Conservation (phyloP, 176 grass and related monocot genomes). For the Leersia perrieri region DNA sequence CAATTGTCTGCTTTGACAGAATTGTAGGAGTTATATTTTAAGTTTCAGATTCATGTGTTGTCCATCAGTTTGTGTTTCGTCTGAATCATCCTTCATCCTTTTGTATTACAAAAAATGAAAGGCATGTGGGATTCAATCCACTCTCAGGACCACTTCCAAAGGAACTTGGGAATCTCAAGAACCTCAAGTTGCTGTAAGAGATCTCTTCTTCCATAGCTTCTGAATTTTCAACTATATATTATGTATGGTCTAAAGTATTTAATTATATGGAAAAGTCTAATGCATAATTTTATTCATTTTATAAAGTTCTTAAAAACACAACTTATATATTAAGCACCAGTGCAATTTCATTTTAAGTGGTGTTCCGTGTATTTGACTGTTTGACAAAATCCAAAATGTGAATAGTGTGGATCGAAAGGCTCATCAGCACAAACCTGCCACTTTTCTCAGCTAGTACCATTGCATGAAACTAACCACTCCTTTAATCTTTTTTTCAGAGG, state of each 20-base stretch:
- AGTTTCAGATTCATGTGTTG: not conserved
- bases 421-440: not conserved
- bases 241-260: not conserved
- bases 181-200: not conserved
- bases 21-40: conserved; percentile 30
- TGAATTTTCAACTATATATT: not conserved
- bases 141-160: not conserved
- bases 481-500: conserved; percentile 25
- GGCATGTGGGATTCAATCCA: not conserved
- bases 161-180: not conserved
- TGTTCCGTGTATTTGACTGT: not conserved
- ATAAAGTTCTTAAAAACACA: not conserved
- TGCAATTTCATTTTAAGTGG: not conserved
- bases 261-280: not conserved
- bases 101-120: not conserved
- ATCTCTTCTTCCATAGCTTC: not conserved
- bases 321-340: not conserved
- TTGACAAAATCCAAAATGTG: not conserved
- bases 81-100: not conserved
- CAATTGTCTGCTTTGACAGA: conserved; percentile 53
- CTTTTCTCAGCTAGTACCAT: not conserved
- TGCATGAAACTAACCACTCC: not conserved
- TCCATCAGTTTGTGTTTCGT: not conserved
- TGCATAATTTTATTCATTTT: not conserved
- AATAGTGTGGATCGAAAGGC: not conserved